A percentile compares a stretch with the other conserved stretches of the same genome.
phyloP scores from a whole-genome alignment of 768 basidiomycete genomes.

The Termitomyces sp. region DNA sequence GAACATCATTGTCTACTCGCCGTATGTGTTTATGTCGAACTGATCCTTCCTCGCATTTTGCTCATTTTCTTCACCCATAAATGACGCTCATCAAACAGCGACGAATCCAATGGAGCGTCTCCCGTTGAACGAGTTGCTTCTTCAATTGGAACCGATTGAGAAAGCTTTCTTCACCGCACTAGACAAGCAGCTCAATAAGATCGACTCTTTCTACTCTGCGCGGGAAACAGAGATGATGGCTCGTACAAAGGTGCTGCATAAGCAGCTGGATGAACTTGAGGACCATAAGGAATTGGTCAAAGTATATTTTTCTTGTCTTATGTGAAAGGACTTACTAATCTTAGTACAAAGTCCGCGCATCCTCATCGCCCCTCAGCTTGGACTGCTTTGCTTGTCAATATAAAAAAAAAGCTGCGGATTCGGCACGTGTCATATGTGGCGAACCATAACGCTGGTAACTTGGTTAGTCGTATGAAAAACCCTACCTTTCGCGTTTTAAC shows the following conservation, averaged over 20 bases:
- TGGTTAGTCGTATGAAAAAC: background rate
- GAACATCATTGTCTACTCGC: background rate
- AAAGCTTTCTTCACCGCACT: slow-evolving; percentile 70
- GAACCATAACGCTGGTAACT: background rate
- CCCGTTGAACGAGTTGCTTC: slow-evolving; percentile 43
- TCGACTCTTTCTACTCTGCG: slow-evolving; percentile 76
- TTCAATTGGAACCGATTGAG: slow-evolving; percentile 55
- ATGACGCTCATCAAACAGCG: background rate
- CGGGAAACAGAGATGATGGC: slow-evolving; percentile 58
- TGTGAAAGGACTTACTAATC: background rate
- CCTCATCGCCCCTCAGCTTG: slow-evolving; percentile 5
- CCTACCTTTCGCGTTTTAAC: background rate
- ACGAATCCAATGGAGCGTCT: slow-evolving; percentile 24
- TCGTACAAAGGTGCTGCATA: slow-evolving; percentile 42
- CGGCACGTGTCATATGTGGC: background rate
- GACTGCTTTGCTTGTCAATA: slow-evolving; percentile 3
- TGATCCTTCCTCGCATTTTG: background rate
- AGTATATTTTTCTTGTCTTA: slow-evolving; percentile 29
- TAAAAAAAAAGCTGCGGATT: slow-evolving; percentile 1
- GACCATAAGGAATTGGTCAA: slow-evolving; percentile 59
- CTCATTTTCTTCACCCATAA: background rate
- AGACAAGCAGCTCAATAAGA: slow-evolving; percentile 77
- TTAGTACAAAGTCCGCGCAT: slow-evolving; percentile 9
- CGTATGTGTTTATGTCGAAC: background rate
- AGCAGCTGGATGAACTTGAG: slow-evolving; percentile 69